phyloP scores from a whole-genome alignment of 2,329 filamentous ascomycete species.

The Cercospora zeina region DNA sequence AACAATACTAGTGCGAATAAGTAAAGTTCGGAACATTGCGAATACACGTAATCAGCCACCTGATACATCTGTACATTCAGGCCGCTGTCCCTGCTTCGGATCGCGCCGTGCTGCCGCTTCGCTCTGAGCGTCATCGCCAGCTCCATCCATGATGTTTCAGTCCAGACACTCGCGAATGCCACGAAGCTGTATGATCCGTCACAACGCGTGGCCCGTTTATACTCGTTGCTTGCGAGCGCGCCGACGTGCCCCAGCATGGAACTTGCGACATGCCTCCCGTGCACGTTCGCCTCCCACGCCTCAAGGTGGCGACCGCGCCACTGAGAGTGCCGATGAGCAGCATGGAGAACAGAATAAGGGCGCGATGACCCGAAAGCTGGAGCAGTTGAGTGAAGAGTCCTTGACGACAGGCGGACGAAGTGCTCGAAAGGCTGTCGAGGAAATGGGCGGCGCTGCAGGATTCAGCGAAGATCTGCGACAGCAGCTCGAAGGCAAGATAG shows the following conservation, averaged over 20 bases:
- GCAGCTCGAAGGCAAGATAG: constrained; percentile 60
- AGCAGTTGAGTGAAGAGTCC: constrained; percentile 61
- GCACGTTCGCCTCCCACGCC: constrained; percentile 24
- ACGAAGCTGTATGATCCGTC: constrained; percentile 31
- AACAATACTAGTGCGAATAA: no score
- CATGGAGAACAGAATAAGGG: constrained; percentile 46
- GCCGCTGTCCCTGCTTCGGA: no score
- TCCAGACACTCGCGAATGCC: constrained; percentile 3
- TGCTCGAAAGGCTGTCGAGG: constrained; percentile 58
- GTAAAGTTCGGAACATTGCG: no score
- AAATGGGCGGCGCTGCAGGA: constrained; percentile 48
- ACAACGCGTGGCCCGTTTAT: constrained; percentile 37
- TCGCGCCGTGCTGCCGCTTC: neutral
- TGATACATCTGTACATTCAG: no score
- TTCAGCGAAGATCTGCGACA: constrained; percentile 63
- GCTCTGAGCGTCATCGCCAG: constrained; percentile 6
- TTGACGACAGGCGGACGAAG: constrained; percentile 57
- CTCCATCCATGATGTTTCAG: neutral
- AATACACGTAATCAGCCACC: no score
- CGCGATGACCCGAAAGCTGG: constrained; percentile 59
- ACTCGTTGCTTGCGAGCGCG: constrained; percentile 46
- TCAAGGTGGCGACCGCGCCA: constrained; percentile 21
- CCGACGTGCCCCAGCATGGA: constrained; percentile 25
- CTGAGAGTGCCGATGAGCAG: neutral
- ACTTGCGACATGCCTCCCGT: constrained; percentile 22